Evolutionary conservation across 495 filamentous ascomycete genomes (phyloP), one percentile per base, ranked within the genome.

Genomic region (Durotheca rogersii): DNA sequence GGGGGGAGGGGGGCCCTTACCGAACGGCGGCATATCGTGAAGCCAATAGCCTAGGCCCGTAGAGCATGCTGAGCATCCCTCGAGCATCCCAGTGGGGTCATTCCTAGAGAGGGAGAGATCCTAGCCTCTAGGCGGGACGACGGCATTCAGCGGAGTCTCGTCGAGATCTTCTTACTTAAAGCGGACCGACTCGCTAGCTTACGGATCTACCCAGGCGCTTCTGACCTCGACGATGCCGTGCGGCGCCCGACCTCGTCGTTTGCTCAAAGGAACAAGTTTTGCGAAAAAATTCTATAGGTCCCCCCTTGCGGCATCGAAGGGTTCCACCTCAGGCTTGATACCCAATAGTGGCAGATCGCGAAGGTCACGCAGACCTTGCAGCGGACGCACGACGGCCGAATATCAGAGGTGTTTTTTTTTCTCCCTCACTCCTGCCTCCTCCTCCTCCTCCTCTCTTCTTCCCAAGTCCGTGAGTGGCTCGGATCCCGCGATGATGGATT

Each of bases 211-310:
- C 56, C 50, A 50, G 44, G 53, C 39, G 4, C 4, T 27, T 48
- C 20, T 34, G 38, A 49, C 36, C 41, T 53, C 36, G 34, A 33
- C 25, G 40, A 25, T 23, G 46, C 9, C 40, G n/a, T n/a, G n/a
- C n/a, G 35, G 18, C 6, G 46, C 39, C 9, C 37, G 45, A 48
- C 48, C 39, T 31, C n/a, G n/a, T n/a, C n/a, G n/a, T 50, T 43
- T 43, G 36, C 40, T 14, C n/a, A 19, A 54, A 51, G 56, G 56
- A 59, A 59, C 56, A 59, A 54, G 56, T 50, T 59, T 59, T 59
- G 31, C n/a, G n/a, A n/a, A 50, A 59, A 51, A 48, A 36, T 59
- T 59, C 56, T 29, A 59, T 21, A 41, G 45, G 50, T 46, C 56
- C 56, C 53, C 54, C 9, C 4, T 9, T 4, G 23, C 23, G 23